A percentile compares a stretch with the other conserved stretches of the same genome.
These are phyloP conservation scores for Globisporangium paroecandrum DNA, from an alignment of 352 stramenopile species.

Conservation along the genomic window DNA sequence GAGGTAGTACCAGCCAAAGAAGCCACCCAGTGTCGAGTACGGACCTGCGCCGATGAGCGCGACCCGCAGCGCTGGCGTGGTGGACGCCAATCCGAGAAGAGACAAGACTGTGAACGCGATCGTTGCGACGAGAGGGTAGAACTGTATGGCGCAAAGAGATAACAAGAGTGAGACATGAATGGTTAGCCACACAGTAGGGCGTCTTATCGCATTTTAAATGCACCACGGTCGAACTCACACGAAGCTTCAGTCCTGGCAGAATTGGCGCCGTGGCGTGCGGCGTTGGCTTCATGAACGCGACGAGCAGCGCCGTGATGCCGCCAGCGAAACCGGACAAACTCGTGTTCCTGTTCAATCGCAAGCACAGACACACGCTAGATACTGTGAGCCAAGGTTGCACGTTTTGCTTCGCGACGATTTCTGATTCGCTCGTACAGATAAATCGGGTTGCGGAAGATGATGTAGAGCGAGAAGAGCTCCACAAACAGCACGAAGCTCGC, in stretches of 20 bases:
- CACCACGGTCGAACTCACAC: constrained; percentile 32
- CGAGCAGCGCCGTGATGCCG: constrained; percentile 73
- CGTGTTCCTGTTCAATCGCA: constrained; percentile 34
- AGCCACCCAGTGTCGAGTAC: constrained; percentile 70
- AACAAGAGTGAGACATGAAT: neutral
- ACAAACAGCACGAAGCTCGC: constrained; percentile 74
- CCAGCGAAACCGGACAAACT: constrained; percentile 76
- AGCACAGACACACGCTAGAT: neutral
- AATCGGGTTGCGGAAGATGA: constrained; percentile 71
- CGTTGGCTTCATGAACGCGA: constrained; percentile 75
- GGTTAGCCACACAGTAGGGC: neutral
- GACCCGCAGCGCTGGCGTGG: constrained; percentile 32
- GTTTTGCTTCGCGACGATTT: neutral
- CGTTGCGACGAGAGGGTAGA: constrained; percentile 58
- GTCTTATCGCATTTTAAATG: too few relatives aligned
- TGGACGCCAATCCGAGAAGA: constrained; percentile 36
- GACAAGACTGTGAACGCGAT: constrained; percentile 52
- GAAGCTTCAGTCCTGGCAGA: constrained; percentile 56
- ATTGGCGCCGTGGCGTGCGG: constrained; percentile 52
- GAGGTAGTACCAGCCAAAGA: constrained; percentile 85
- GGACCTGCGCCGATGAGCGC: constrained; percentile 66
- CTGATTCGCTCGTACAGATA: constrained; percentile 61
- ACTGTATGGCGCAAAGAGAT: constrained; percentile 27
- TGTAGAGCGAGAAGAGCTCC: constrained; percentile 79
- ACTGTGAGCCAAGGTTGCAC: neutral